These are phyloP conservation scores for Astrothelium subdiscretum DNA, from an alignment of 495 filamentous ascomycete species.

Conservation along the genomic window DNA sequence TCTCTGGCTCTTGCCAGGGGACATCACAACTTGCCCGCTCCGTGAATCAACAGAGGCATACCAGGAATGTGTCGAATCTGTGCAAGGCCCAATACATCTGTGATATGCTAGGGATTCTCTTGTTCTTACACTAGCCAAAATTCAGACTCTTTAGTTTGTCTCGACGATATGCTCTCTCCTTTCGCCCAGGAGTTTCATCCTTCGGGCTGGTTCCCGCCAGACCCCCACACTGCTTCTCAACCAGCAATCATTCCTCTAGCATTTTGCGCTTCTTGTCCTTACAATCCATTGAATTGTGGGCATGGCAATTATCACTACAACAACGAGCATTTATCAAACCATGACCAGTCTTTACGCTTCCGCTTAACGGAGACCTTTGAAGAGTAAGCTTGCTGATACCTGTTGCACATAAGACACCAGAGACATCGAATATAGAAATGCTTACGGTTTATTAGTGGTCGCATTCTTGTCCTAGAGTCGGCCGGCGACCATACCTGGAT, in stretches of 20 bases:
- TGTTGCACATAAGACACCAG: no score
- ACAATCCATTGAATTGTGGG: not conserved
- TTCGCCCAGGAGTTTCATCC: not conserved
- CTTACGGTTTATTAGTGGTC: not conserved
- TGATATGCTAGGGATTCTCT: not conserved
- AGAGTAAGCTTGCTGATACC: not conserved
- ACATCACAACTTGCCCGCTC: no score
- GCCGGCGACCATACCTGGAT: not conserved
- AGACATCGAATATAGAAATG: no score
- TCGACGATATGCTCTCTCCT: not conserved
- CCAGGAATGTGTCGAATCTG: no score
- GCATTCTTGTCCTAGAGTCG: not conserved
- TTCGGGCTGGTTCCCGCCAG: not conserved
- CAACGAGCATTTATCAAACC: not conserved
- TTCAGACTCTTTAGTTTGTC: not conserved
- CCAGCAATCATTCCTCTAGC: not conserved
- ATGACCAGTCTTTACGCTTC: no score
- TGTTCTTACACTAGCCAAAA: not conserved
- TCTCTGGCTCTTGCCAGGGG: no score
- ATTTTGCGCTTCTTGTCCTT: not conserved
- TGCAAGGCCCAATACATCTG: not conserved
- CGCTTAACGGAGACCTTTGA: not conserved
- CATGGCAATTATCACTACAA: not conserved
- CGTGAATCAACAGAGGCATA: no score
- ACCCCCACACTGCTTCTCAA: not conserved